Percentiles rank a stretch among this genome's conserved stretches.
These are phyloP conservation scores for Aspergillus felis DNA, from an alignment of 2,329 filamentous ascomycete genomes.

Conservation along the genomic window DNA sequence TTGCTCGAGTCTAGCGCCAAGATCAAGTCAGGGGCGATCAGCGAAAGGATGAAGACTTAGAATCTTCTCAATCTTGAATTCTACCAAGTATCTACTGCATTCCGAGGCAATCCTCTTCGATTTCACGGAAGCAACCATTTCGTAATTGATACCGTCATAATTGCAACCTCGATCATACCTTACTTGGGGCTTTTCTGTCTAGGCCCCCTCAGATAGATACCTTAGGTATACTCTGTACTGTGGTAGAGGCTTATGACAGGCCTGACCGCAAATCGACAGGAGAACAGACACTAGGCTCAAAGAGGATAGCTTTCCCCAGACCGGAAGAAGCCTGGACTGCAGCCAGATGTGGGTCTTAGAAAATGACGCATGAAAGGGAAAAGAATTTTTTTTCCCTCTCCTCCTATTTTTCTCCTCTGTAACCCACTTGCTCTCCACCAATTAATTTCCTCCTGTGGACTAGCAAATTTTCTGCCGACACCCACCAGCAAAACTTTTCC, in stretches of 20 bases:
- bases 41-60: background rate
- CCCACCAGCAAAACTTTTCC: background rate
- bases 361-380: background rate
- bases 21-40: background rate
- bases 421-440: background rate
- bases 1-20: background rate
- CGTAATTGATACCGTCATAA: background rate
- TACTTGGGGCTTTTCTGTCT: too few relatives aligned
- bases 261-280: background rate
- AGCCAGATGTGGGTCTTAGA: background rate
- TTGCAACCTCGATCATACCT: too few relatives aligned
- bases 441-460: background rate
- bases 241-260: too few relatives aligned
- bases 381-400: background rate
- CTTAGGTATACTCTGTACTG: too few relatives aligned
- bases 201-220: too few relatives aligned
- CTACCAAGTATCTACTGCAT: background rate
- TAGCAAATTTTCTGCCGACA: background rate
- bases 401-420: background rate
- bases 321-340: slow-evolving; percentile 11
- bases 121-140: background rate
- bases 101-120: background rate
- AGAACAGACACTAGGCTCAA: slow-evolving; percentile 3
- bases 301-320: slow-evolving; percentile 10
- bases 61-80: background rate